Percentiles rank a stretch among this genome's conserved stretches.
Evolutionary conservation across 192 early-diverging fungal genomes (phyloP).

Genomic region (Phlyctochytrium bullatum): DNA sequence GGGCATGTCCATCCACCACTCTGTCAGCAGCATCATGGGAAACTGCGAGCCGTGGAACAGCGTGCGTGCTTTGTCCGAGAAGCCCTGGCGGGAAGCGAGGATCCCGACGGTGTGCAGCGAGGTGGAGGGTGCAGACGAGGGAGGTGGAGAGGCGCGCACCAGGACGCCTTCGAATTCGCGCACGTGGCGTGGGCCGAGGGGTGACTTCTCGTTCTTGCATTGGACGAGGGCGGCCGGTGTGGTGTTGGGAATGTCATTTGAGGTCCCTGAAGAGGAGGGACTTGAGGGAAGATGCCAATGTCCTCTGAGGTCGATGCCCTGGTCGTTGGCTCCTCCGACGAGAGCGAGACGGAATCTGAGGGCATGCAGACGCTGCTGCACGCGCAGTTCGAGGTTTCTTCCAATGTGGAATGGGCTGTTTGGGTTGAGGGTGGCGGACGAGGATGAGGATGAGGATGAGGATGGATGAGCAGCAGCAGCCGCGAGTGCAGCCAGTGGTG

Average conservation of each 20-base stretch:
- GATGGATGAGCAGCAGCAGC: neutral
- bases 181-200: slow-evolving; percentile 24
- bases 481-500: too few species aligned
- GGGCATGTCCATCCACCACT: too few species aligned
- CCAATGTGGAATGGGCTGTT: slow-evolving; percentile 16
- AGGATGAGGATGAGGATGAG: neutral
- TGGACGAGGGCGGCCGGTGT: slow-evolving; percentile 26
- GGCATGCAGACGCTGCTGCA: neutral
- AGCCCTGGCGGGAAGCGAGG: slow-evolving; percentile 17
- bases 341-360: slow-evolving; percentile 14
- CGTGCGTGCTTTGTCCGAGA: slow-evolving; percentile 3
- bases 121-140: neutral
- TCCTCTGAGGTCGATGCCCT: slow-evolving; percentile 32
- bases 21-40: slow-evolving; percentile 10
- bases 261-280: neutral
- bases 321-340: slow-evolving; percentile 32
- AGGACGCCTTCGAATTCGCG: slow-evolving; percentile 32
- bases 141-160: slow-evolving; percentile 4
- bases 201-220: slow-evolving; percentile 27
- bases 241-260: neutral
- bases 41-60: slow-evolving; percentile 1
- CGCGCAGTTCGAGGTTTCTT: slow-evolving; percentile 17
- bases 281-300: slow-evolving; percentile 8
- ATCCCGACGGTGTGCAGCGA: slow-evolving; percentile 20
- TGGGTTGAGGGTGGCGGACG: neutral